Conservation (phyloP, 805 yeast species). For the Nakazawaea laoshanensis region DNA sequence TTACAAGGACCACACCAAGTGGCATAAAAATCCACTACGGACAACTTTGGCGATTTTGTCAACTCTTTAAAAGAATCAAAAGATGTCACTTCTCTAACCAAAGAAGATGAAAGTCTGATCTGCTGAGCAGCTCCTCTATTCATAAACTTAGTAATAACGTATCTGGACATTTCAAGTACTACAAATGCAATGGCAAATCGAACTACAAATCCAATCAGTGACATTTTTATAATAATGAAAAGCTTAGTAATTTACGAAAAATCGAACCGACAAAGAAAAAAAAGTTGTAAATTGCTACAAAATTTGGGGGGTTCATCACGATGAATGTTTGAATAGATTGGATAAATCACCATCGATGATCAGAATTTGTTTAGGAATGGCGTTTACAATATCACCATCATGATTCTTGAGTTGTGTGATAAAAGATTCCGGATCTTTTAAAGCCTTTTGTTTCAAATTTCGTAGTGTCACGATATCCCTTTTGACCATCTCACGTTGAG, state of each 20-base stretch:
- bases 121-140: too few relatives aligned
- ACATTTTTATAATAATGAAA: too few relatives aligned
- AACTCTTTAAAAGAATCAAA: constrained; percentile 27
- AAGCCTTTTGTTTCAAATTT: constrained; percentile 6
- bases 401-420: constrained; percentile 5
- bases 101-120: not conserved
- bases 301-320: not conserved
- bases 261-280: too few relatives aligned
- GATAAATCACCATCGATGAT: constrained; percentile 9
- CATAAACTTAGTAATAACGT: too few relatives aligned
- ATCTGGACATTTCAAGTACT: too few relatives aligned
- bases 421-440: constrained; percentile 10
- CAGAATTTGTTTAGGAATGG: constrained; percentile 11
- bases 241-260: not conserved
- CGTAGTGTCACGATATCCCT: constrained; percentile 11
- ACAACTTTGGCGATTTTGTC: constrained; percentile 27
- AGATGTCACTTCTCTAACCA: constrained; percentile 25
- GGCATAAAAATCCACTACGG: constrained; percentile 61
- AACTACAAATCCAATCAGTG: too few relatives aligned
- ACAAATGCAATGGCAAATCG: too few relatives aligned
- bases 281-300: too few relatives aligned
- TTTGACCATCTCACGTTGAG: constrained; percentile 10
- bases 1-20: constrained; percentile 79
- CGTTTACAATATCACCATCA: constrained; percentile 6
- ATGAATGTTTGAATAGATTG: constrained; percentile 5